phyloP scores from a whole-genome alignment of 2,329 filamentous ascomycete species.

The Orbilia oligospora region DNA sequence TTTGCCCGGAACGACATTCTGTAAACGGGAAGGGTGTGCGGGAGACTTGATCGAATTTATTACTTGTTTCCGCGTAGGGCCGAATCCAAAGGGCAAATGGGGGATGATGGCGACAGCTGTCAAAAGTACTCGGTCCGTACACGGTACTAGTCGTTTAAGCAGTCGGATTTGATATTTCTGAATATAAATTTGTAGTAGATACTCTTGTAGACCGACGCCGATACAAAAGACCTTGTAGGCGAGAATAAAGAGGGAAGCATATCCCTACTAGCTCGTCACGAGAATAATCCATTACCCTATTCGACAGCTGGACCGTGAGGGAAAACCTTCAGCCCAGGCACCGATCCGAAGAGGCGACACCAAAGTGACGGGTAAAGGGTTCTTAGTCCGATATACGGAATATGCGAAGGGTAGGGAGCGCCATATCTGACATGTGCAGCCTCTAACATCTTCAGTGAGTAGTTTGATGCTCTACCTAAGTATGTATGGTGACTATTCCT shows the following conservation, averaged over 20 bases:
- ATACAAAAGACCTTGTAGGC: constrained; percentile 15
- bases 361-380: constrained; percentile 30
- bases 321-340: constrained; percentile 40
- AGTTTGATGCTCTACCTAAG: constrained; percentile 22
- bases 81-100: constrained; percentile 43
- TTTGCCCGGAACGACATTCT: constrained; percentile 60
- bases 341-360: constrained; percentile 54
- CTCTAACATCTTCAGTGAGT: constrained; percentile 7
- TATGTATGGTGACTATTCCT: constrained; percentile 16
- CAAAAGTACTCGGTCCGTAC: constrained; percentile 31
- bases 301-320: constrained; percentile 27
- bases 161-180: constrained; percentile 14
- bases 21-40: constrained; percentile 46
- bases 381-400: constrained; percentile 25
- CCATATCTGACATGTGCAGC: constrained; percentile 40
- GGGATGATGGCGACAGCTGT: constrained; percentile 39
- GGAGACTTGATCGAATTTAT: constrained; percentile 23
- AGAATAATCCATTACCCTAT: constrained; percentile 40
- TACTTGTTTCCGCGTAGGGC: constrained; percentile 42
- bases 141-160: constrained; percentile 27
- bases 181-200: constrained; percentile 23
- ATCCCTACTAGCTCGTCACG: constrained; percentile 40
- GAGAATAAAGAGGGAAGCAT: not conserved
- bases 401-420: constrained; percentile 20
- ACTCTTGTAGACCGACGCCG: constrained; percentile 12